Base-by-base conservation (phyloP, 1,284 basidiomycete species). In the Marasmius tenuissimus region DNA sequence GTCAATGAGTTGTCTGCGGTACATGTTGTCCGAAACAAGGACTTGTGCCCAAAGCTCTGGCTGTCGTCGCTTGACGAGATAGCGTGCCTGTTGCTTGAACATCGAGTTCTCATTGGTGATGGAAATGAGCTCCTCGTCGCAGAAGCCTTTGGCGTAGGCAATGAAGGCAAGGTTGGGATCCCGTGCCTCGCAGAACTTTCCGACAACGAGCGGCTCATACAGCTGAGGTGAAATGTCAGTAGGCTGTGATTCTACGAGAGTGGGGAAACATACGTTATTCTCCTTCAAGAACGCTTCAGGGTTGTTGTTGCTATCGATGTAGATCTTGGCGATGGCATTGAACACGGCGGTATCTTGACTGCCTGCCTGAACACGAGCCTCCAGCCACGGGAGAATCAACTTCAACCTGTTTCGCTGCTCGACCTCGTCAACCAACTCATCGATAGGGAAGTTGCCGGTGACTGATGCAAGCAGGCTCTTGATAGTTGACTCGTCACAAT, bases 71-170 rank as follows among this genome's bases (percentile, higher is more conserved):
- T 97, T 98, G 73, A 98, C 94, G 65, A 99, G 88, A 79, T 99
- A 99, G 45, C 97, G 89, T 59, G 97, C 94, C 78, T 99, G 97
- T 73, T 99, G 97, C 81, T 99, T 99, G 87, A 97, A 99, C 97
- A 99, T 99, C 38, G 96, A 92, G 81, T 99, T 99, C 70, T 98
- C 97, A 75, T 99, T 99, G 60, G 97, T 99, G 76, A 99, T 97
- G 38, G 87, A 77, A 73, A 99, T 96, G 68, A 99, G 86, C 78
- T 99, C 97, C 11, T 99, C 96, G 69, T 99, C 97, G 73, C 97
- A 99, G 80, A 98, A 93, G 67, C 97, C 97, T 78, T 99, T 99
- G 58, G 97, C 97, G 75, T 99, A 99, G 1, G 97, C 97, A 71
- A 99, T 99, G 81, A 97, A 99, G 34, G 97, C 97, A 63, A 99